Percentiles rank a stretch among this genome's conserved stretches.
phyloP scores from a whole-genome alignment of 2,329 filamentous ascomycete species.

The Allantophomopsis lycopodina region DNA sequence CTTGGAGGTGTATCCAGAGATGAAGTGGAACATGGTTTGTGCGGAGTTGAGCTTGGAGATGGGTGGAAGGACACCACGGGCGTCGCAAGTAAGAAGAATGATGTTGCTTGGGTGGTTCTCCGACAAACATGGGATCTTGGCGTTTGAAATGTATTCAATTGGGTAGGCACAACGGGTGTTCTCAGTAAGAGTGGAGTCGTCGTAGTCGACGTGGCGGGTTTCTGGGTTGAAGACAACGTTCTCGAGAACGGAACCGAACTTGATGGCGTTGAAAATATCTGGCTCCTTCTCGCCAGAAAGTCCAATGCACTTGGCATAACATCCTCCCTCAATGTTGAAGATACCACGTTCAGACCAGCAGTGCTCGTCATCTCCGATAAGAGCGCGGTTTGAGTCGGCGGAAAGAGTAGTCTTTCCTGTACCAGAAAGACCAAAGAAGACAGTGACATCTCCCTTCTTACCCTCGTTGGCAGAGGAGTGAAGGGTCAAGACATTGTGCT shows the following conservation, averaged over 20 bases:
- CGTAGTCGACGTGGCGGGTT: slow-evolving; percentile 87
- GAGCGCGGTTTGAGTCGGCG: slow-evolving; percentile 85
- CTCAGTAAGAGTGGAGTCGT: slow-evolving; percentile 88
- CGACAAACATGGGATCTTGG: slow-evolving; percentile 93
- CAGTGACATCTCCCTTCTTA: slow-evolving; percentile 83
- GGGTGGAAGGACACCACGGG: slow-evolving; percentile 89
- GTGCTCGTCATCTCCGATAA: slow-evolving; percentile 99
- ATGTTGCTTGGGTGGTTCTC: slow-evolving; percentile 89
- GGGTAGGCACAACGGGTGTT: slow-evolving; percentile 97
- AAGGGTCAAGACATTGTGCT: slow-evolving; percentile 96
- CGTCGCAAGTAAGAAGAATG: slow-evolving; percentile 94
- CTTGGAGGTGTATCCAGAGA: slow-evolving; percentile 98
- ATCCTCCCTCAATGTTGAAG: slow-evolving; percentile 99
- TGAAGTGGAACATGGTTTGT: slow-evolving; percentile 99
- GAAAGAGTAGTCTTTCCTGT: slow-evolving; percentile 98
- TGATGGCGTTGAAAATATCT: slow-evolving; percentile 92
- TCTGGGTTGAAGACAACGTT: slow-evolving; percentile 95
- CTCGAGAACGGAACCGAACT: slow-evolving; percentile 93
- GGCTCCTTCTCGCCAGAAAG: slow-evolving; percentile 98
- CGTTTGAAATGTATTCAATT: slow-evolving; percentile 97
- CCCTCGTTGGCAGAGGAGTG: slow-evolving; percentile 99
- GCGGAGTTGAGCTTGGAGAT: slow-evolving; percentile 92
- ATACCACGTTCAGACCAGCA: slow-evolving; percentile 96
- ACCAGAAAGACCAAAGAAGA: slow-evolving; percentile 98
- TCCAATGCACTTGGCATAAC: slow-evolving; percentile 98